phyloP scores from a whole-genome alignment of 768 basidiomycete genomes.

The Boletus vermiculosoides region DNA sequence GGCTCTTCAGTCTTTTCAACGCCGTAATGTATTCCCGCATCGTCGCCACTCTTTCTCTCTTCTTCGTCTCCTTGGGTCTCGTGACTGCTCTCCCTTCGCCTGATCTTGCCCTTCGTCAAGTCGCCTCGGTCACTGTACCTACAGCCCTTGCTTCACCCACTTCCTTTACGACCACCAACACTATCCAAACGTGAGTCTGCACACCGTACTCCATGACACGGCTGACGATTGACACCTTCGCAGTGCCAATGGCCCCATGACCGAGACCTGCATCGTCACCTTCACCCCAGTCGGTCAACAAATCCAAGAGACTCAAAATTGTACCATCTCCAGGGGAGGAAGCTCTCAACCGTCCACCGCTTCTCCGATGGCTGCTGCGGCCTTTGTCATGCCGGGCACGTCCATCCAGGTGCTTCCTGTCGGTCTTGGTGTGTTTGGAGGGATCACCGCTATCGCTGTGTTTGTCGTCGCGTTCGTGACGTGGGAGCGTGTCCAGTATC shows the following conservation, averaged over 20 bases:
- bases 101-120: slow-evolving; percentile 21
- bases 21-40: slow-evolving; percentile 25
- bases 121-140: slow-evolving; percentile 15
- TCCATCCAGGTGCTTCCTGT: slow-evolving; percentile 74
- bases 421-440: slow-evolving; percentile 81
- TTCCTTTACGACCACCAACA: slow-evolving; percentile 36
- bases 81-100: slow-evolving; percentile 30
- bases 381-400: slow-evolving; percentile 71
- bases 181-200: slow-evolving; percentile 41
- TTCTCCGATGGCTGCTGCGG: slow-evolving; percentile 29
- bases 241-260: slow-evolving; percentile 51
- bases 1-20: slow-evolving; percentile 35
- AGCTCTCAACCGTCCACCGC: slow-evolving; percentile 17
- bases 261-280: slow-evolving; percentile 57
- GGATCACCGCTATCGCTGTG: slow-evolving; percentile 80
- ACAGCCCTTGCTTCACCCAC: slow-evolving; percentile 32
- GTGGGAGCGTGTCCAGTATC: slow-evolving; percentile 83
- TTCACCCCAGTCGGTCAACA: slow-evolving; percentile 55
- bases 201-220: too few species aligned
- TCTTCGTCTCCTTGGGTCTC: slow-evolving; percentile 23
- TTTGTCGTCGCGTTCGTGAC: slow-evolving; percentile 82
- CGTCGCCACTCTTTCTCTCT: slow-evolving; percentile 25
- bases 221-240: not conserved
- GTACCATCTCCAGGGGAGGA: slow-evolving; percentile 41
- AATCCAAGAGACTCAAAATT: slow-evolving; percentile 52